Evolutionary conservation across 441 rosid genomes (phyloP).

Genomic region (Adansonia rubrostipa): DNA sequence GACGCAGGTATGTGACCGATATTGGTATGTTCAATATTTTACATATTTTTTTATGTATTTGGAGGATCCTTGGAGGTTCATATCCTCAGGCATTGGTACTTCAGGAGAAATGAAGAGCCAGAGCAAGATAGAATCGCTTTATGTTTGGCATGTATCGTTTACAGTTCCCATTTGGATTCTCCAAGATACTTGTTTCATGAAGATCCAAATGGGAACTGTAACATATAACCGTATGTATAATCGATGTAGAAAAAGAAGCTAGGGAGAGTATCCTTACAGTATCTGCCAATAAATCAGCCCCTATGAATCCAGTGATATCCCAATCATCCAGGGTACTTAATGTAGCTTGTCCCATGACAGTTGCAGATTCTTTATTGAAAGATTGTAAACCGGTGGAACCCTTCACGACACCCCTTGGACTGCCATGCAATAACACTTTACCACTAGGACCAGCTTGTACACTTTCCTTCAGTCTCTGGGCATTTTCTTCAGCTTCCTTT

Average conservation of each 20-base stretch:
- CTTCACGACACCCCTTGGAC: constrained; percentile 50
- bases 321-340: constrained; percentile 58
- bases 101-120: too few relatives aligned
- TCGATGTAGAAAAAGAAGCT: neutral
- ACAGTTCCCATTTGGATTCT: too few relatives aligned
- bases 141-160: neutral
- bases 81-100: too few relatives aligned
- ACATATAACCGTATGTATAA: neutral
- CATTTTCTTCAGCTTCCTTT: constrained; percentile 72
- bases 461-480: constrained; percentile 53
- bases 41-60: too few relatives aligned
- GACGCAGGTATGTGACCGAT: too few relatives aligned
- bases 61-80: too few relatives aligned
- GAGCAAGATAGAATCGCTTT: too few relatives aligned
- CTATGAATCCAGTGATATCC: constrained; percentile 78
- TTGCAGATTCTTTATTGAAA: constrained; percentile 44
- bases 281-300: constrained; percentile 79
- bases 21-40: too few relatives aligned
- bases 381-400: constrained; percentile 45
- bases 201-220: neutral
- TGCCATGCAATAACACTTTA: constrained; percentile 49
- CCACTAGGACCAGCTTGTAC: constrained; percentile 59
- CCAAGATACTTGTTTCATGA: too few relatives aligned
- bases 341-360: constrained; percentile 37
- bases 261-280: constrained; percentile 50